phyloP scores from a whole-genome alignment of 2,329 filamentous ascomycete species.

The Colletotrichum sp. region DNA sequence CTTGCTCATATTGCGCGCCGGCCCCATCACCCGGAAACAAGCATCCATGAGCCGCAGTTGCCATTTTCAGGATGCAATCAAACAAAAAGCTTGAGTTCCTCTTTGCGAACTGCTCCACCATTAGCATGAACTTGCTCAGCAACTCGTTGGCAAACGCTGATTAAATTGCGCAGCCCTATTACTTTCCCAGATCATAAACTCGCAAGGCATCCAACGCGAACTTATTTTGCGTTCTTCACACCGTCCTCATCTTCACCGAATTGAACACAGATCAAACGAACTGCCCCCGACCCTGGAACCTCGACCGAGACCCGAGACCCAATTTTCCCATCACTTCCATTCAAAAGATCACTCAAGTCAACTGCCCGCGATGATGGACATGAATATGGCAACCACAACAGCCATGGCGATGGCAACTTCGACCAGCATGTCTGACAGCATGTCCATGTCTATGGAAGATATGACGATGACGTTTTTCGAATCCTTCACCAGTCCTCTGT shows the following conservation, averaged over 20 bases:
- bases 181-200: background rate
- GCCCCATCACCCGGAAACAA: background rate
- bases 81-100: background rate
- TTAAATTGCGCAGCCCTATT: background rate
- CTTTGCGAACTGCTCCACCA: background rate
- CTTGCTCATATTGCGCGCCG: background rate
- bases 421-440: background rate
- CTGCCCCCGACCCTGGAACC: background rate
- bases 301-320: background rate
- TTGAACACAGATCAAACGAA: background rate
- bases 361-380: slow-evolving; percentile 1
- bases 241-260: background rate
- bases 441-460: slow-evolving; percentile 36
- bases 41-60: background rate
- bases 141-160: background rate
- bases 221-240: accelerated
- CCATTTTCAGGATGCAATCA: background rate
- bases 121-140: background rate
- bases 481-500: slow-evolving; percentile 54
- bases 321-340: background rate
- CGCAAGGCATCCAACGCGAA: background rate
- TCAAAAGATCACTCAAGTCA: background rate
- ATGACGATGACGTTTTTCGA: slow-evolving; percentile 62
- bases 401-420: slow-evolving; percentile 8
- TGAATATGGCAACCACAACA: slow-evolving; percentile 7